Base-by-base conservation (phyloP, 2,329 filamentous ascomycete genomes). In the Biscogniauxia marginata region DNA sequence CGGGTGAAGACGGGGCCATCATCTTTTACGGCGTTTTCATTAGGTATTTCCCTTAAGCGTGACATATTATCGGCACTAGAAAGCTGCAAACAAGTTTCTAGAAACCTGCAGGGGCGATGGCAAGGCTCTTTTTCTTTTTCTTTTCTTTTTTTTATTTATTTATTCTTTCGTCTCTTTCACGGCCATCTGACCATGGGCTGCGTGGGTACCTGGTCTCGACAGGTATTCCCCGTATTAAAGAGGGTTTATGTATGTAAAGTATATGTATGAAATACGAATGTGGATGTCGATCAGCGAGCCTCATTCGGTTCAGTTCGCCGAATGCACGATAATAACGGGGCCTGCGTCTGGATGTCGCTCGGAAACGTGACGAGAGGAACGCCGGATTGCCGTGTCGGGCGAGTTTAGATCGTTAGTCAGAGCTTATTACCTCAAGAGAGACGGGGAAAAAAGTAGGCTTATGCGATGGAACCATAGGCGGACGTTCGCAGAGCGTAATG, bases 381-480 rank as follows among this genome's bases (percentile, higher is more conserved):
- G 6, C n/a, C 30, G 30, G 9, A n/a, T 39, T 39, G 30, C 30
- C 30, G 30, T 39, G 30, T 39, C 30, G 30, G n/a, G 30, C 30
- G 30, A 39, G 30, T 4, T 16, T 39, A 7, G 6, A 20, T 23
- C 8, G 21, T 21, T 21, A 49, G 46, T 25, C 21, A 30, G 7
- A 16, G 50, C 52, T 53, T 25, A 49, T 43, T 44, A 34, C 45
- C 34, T 49, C 52, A n/a, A 46, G 45, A 7, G 21, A 21, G 19
- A 46, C 13, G 18, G 19, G 45, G 11, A 46, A 18, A 51, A 18
- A 30, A 54, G 55, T 39, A 62, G 49, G 56, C 57, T 49, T 55
- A 62, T 65, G 59, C 59, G 58, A 64, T 64, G 63, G 51, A 59
- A 68, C 59, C 21, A 58, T 57, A 63, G 59, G 58, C 59, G 61